Evolutionary conservation across 2,329 filamentous ascomycete genomes (phyloP).

Genomic region (Gremmenia infestans): DNA sequence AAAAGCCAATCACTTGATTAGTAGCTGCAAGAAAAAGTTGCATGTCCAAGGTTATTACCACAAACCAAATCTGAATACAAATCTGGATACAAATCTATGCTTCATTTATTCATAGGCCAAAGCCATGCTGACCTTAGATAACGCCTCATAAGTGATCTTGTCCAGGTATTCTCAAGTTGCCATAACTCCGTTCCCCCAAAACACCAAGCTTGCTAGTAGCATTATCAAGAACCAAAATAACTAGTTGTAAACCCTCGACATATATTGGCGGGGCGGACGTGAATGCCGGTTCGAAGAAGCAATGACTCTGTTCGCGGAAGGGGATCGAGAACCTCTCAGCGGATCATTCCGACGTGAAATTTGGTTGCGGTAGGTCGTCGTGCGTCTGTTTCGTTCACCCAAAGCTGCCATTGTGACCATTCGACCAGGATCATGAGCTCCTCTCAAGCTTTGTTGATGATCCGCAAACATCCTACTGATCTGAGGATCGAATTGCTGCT

Average conservation of each 20-base stretch:
- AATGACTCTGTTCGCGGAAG: slow-evolving; percentile 22
- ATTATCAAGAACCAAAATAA: neutral
- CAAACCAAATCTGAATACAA: neutral
- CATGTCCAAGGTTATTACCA: neutral
- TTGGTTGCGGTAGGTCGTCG: slow-evolving; percentile 19
- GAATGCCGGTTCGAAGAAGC: slow-evolving; percentile 18
- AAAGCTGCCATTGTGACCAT: slow-evolving; percentile 14
- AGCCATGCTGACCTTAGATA: neutral
- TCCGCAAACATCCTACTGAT: slow-evolving; percentile 31
- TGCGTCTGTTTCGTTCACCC: slow-evolving; percentile 15
- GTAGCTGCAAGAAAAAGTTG: too few species aligned
- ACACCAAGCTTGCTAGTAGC: neutral
- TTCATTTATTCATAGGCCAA: neutral
- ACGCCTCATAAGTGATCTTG: neutral
- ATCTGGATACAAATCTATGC: neutral
- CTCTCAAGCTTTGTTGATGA: slow-evolving; percentile 25
- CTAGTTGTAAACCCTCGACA: neutral
- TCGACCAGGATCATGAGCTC: slow-evolving; percentile 10
- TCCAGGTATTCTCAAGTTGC: neutral
- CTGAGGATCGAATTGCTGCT: slow-evolving; percentile 27
- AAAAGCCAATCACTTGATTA: too few species aligned
- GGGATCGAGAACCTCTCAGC: slow-evolving; percentile 23
- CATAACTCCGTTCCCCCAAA: neutral
- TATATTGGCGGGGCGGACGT: slow-evolving; percentile 20
- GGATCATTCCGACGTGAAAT: slow-evolving; percentile 19